Evolutionary conservation across 2,329 filamentous ascomycete species (phyloP).

Genomic region (Claviceps africana): DNA sequence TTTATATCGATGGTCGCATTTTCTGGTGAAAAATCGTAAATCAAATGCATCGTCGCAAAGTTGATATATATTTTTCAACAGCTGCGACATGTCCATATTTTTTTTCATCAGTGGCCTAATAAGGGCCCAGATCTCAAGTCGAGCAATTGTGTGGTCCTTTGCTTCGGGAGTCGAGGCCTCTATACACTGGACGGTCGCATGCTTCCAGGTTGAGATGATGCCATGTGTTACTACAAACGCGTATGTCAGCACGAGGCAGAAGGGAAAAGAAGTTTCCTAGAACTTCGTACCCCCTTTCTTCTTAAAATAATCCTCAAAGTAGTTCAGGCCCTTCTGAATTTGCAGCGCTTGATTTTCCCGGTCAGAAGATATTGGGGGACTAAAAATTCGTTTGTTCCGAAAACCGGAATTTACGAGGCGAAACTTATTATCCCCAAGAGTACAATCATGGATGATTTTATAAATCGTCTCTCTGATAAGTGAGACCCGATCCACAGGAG

Average conservation of each 20-base stretch:
- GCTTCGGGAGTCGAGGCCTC: background rate
- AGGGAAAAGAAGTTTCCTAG: background rate
- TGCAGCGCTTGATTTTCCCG: background rate
- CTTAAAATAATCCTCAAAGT: background rate
- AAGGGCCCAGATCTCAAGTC: background rate
- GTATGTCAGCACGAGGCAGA: background rate
- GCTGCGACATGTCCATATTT: background rate
- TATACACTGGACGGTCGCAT: background rate
- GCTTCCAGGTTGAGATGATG: background rate
- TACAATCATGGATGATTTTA: background rate
- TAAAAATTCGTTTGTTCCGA: too few species aligned
- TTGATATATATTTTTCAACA: background rate
- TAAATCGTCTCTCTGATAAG: background rate
- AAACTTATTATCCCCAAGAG: background rate
- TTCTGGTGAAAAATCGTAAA: background rate
- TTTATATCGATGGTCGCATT: background rate
- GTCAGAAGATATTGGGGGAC: background rate
- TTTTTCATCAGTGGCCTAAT: background rate
- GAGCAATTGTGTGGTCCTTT: accelerated
- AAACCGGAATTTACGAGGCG: too few species aligned
- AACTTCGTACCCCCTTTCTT: background rate
- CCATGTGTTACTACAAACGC: background rate
- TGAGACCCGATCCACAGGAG: accelerated
- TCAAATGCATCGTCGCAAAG: background rate
- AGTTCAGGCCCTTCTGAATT: background rate